phyloP scores from a whole-genome alignment of 176 grass and related monocot species.

The Rhynchospora tenuis region DNA sequence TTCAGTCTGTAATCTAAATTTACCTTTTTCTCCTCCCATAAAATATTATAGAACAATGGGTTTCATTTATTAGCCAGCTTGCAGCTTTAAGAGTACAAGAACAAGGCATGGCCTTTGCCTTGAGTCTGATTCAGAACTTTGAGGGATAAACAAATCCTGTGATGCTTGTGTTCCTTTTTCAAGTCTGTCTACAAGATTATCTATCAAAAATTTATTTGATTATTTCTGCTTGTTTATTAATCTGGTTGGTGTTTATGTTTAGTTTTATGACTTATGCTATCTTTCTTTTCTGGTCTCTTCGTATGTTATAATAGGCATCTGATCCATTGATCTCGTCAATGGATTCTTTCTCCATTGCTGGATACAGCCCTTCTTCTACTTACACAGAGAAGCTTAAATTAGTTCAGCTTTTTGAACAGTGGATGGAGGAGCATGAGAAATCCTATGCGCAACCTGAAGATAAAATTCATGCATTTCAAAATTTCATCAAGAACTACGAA shows the following conservation, averaged over 20 bases:
- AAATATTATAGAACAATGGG: not conserved
- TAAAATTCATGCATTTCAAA: slow-evolving; percentile 26
- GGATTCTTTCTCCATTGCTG: slow-evolving; percentile 49
- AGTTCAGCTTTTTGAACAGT: slow-evolving; percentile 30
- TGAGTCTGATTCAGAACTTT: not conserved
- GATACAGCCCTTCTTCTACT: slow-evolving; percentile 22
- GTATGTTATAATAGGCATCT: slow-evolving; percentile 42
- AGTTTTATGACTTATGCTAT: not conserved
- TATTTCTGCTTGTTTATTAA: not conserved
- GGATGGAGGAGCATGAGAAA: slow-evolving; percentile 25
- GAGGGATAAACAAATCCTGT: not conserved
- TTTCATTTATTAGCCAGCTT: not conserved
- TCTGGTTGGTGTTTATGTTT: not conserved
- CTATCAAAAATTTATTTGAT: not conserved
- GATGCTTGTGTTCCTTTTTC: not conserved
- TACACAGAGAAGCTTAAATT: not conserved
- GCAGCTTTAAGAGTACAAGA: not conserved
- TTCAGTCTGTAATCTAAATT: slow-evolving; percentile 67
- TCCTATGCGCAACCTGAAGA: slow-evolving; percentile 29
- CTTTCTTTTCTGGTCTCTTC: not conserved
- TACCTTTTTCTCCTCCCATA: not conserved
- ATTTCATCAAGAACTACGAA: slow-evolving; percentile 31
- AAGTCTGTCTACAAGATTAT: not conserved
- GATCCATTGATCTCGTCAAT: slow-evolving; percentile 83
- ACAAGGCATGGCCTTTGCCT: not conserved